Base-by-base conservation (phyloP, 2,329 filamentous ascomycete genomes). In the Cladosporium sp. region DNA sequence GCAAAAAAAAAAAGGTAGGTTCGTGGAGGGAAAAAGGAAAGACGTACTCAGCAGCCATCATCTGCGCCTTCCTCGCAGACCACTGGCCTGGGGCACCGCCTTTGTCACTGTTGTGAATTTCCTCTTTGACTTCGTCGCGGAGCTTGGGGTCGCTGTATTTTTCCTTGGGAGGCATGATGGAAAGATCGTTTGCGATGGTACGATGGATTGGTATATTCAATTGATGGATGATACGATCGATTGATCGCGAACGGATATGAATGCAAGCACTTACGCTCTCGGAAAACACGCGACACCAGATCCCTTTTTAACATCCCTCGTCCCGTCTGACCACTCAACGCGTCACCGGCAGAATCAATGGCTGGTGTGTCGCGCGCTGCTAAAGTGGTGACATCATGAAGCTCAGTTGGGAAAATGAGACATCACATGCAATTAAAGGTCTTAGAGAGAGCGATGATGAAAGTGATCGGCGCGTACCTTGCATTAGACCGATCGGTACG, bases 31-130 rank as follows among this genome's bases (percentile, higher is more conserved):
- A 59, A 7, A 26, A 26, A 26, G 23, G 23, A 26, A 5, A 11
- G 14, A 65, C 46, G 23, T 60, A 66, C 64, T 66, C 64, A 5
- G 64, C 53, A 6, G 69, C 70, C 69, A 72, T 70, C 69, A 72
- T 69, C 57, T 72, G 70, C 1, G 69, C 80, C 74, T 83, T 83
- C 31, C 80, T 75, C 3, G 81, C 81, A 55, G 80, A 81, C 81
- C 81, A 83, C 76, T 83, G 80, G 2, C 81, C 80, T 16, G 81
- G 80, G 37, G 78, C 78, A 11, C 81, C 81, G 44, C 81, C 81
- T 67, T 83, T 83, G 67, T 81, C 80, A 52, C 77, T 68, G 5
- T 77, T 68, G 55, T 83, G 76, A 55, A 83, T 76, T 67, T 83
- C 80, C 63, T 82, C 74, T 70, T 83, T 82, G 67, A 82, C 74